phyloP scores from a whole-genome alignment of 2,329 filamentous ascomycete species.

The Ophiocordyceps sinensis region DNA sequence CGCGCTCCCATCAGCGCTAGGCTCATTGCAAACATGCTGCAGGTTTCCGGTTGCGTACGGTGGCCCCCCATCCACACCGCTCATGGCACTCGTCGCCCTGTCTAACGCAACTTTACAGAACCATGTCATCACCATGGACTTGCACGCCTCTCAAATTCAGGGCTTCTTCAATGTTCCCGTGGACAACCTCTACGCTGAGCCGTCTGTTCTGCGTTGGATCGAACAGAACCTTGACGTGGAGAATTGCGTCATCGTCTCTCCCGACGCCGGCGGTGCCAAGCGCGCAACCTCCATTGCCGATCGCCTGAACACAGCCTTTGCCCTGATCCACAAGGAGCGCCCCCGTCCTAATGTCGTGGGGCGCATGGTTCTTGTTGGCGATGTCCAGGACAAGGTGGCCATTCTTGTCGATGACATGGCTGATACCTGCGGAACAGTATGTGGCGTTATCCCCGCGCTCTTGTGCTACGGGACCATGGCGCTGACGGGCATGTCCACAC shows the following conservation, averaged over 20 bases:
- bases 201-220: slow-evolving; percentile 84
- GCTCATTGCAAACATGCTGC: slow-evolving; percentile 4
- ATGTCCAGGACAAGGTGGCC: slow-evolving; percentile 78
- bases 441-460: not conserved
- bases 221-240: slow-evolving; percentile 66
- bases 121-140: slow-evolving; percentile 80
- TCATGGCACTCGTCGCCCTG: not conserved
- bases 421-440: slow-evolving; percentile 73
- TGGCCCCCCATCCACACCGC: slow-evolving; percentile 8
- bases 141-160: slow-evolving; percentile 87
- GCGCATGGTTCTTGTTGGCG: slow-evolving; percentile 87
- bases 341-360: slow-evolving; percentile 75
- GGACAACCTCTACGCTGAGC: slow-evolving; percentile 81
- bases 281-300: slow-evolving; percentile 88
- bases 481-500: not conserved
- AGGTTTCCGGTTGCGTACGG: not conserved
- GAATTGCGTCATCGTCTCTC: slow-evolving; percentile 87
- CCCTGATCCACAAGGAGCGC: slow-evolving; percentile 93
- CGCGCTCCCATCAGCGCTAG: slow-evolving; percentile 94
- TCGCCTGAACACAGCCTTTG: slow-evolving; percentile 77
- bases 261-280: slow-evolving; percentile 90
- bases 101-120: slow-evolving; percentile 13
- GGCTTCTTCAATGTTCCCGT: slow-evolving; percentile 81
- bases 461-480: not conserved
- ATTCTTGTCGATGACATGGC: slow-evolving; percentile 98